A percentile compares a stretch with the other conserved stretches of the same genome.
These are phyloP conservation scores for Polysphondylium violaceum DNA, from an alignment of 78 protist species.

Conservation along the genomic window DNA sequence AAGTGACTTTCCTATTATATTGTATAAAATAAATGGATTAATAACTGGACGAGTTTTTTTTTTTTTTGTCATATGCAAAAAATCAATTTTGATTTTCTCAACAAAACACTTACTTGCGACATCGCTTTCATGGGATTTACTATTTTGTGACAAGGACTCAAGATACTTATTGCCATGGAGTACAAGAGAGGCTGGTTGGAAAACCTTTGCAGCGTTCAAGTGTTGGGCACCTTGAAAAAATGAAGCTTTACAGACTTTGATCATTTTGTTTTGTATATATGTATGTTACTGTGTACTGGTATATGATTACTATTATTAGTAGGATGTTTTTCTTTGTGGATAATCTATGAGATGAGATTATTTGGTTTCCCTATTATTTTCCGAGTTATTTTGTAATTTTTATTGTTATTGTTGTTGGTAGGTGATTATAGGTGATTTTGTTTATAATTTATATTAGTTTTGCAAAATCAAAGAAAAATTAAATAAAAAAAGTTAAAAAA, in stretches of 20 bases:
- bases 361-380: not conserved
- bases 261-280: not conserved
- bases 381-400: not conserved
- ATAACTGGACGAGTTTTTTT: not conserved
- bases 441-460: not conserved
- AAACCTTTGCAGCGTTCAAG: not conserved
- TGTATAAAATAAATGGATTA: not conserved
- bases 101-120: constrained; percentile 22
- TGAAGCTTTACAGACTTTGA: not conserved
- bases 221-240: not conserved
- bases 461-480: constrained; percentile 1
- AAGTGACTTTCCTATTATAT: not conserved
- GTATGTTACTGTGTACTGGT: not conserved
- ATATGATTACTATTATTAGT: not conserved
- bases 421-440: not conserved
- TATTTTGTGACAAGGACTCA: not conserved
- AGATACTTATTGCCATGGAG: constrained; percentile 35
- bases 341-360: not conserved
- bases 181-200: constrained; percentile 23
- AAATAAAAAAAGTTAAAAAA: not conserved
- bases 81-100: not conserved
- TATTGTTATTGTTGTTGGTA: not conserved
- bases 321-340: not conserved
- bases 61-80: not conserved
- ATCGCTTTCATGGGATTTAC: not conserved